These are phyloP conservation scores for Galerina marginata DNA, from an alignment of 768 basidiomycete genomes.

Conservation along the genomic window DNA sequence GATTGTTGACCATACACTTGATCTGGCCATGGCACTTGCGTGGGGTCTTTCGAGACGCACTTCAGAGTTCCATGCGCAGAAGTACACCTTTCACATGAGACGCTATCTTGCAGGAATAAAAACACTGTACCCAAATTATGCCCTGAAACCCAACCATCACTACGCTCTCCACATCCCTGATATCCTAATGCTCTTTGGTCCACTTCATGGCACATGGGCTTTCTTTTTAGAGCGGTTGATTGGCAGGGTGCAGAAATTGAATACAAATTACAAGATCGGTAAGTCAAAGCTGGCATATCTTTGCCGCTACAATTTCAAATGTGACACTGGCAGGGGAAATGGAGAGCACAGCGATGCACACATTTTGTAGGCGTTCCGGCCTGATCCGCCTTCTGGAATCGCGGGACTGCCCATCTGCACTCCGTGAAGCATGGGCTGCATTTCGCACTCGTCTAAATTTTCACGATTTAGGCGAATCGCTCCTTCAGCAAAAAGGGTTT, in stretches of 20 bases:
- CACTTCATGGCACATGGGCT: conserved; percentile 10
- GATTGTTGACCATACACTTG: conserved; percentile 18
- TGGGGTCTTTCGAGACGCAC: conserved; percentile 11
- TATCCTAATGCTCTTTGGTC: conserved; percentile 38
- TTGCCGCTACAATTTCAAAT: background rate
- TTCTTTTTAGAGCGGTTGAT: conserved; percentile 1
- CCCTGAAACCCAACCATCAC: conserved; percentile 14
- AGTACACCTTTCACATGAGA: background rate
- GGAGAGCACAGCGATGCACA: background rate
- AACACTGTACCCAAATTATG: background rate
- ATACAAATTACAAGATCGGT: background rate
- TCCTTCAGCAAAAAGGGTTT: background rate
- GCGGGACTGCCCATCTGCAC: background rate
- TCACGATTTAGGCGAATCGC: background rate
- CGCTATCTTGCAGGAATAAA: too few species aligned
- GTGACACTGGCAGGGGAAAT: background rate
- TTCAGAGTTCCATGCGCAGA: background rate
- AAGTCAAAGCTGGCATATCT: background rate
- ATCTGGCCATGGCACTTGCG: conserved; percentile 19
- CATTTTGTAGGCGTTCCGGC: background rate
- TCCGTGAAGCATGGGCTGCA: background rate
- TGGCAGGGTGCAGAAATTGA: background rate
- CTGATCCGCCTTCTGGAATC: background rate
- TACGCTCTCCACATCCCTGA: conserved; percentile 5
- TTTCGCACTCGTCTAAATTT: background rate